Evolutionary conservation across 2,329 filamentous ascomycete genomes (phyloP), one percentile per base, ranked within the genome.

Genomic region (Claviceps pusilla): DNA sequence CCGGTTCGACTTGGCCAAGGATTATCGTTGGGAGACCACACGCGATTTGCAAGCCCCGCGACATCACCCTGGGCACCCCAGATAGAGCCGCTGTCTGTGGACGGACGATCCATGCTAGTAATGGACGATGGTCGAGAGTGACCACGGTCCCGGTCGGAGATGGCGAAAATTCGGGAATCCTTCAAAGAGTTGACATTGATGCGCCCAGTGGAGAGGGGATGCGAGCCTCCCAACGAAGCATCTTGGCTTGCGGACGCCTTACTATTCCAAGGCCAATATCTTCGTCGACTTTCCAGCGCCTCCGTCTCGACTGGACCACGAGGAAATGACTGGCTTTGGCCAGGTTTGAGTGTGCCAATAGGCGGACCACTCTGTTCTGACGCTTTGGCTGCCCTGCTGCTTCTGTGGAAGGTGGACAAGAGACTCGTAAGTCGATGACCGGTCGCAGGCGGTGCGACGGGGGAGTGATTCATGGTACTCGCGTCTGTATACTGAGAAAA

Each of bases 271-370:
- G 56, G 55, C n/a, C 77, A 75, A 48, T 83, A 74, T 43, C 78
- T 74, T 29, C 80, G 79, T 67, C 71, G 79, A 66, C 65, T 79
- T 57, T 63, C 73, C 65, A 69, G 68, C 58, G 64, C 71, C 63
- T 76, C 84, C 60, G 66, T 67, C 12, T 82, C 80, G 28, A 78
- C 86, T 57, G 69, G 69, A 57, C 77, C 76, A 19, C 78, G 73
- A 6, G 87, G 87, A 59, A 93, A 81, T 0, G 87, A 91, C 63
- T 88, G 86, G 61, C 86, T 89, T 64, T 91, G 86, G 0, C 79
- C 77, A 35, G 79, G 70, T 63, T 87, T 87, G 14, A 90, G 71
- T 24, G 78, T 82, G 1, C 87, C 87, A 7, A 89, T 68, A 1
- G 78, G 73, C 6, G 83, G 83, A 0, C 83, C 82, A 7, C 61